These are phyloP conservation scores for Cladosporium sp. DNA, from an alignment of 2,329 filamentous ascomycete genomes.

Conservation along the genomic window DNA sequence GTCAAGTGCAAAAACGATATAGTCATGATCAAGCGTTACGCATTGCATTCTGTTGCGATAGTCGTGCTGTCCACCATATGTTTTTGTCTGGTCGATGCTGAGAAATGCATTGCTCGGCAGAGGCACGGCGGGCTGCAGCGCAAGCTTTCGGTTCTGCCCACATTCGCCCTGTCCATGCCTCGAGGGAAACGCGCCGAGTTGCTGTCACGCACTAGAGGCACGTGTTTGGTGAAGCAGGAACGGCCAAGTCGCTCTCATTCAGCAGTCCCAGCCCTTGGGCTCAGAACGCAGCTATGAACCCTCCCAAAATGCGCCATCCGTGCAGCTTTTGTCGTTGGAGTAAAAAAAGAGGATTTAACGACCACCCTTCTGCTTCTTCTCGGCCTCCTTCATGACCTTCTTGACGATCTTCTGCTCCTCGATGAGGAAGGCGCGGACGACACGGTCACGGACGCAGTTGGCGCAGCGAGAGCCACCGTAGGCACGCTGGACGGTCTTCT, in stretches of 20 bases:
- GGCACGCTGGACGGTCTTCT: slow-evolving; percentile 98
- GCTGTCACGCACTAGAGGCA: slow-evolving; percentile 12
- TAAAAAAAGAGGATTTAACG: slow-evolving; percentile 28
- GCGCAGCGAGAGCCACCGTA: slow-evolving; percentile 98
- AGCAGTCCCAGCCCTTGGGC: slow-evolving; percentile 22
- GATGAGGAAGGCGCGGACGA: slow-evolving; percentile 97
- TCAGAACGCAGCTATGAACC: slow-evolving; percentile 23
- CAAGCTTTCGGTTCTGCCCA: slow-evolving; percentile 3
- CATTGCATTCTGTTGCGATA: slow-evolving; percentile 12
- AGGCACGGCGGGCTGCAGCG: slow-evolving; percentile 3
- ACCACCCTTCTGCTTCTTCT: slow-evolving; percentile 63
- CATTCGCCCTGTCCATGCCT: slow-evolving; percentile 3
- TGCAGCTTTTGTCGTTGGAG: slow-evolving; percentile 19
- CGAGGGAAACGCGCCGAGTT: background rate
- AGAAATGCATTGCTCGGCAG: slow-evolving; percentile 2
- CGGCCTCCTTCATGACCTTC: slow-evolving; percentile 99
- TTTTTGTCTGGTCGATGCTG: background rate
- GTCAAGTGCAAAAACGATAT: slow-evolving; percentile 2
- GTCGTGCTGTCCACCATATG: slow-evolving; percentile 6
- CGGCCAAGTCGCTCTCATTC: slow-evolving; percentile 22
- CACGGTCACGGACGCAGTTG: slow-evolving; percentile 97
- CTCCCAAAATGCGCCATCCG: slow-evolving; percentile 22
- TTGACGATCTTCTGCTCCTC: slow-evolving; percentile 99
- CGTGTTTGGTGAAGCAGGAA: slow-evolving; percentile 19
- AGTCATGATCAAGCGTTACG: slow-evolving; percentile 14